Conservation (phyloP, 495 filamentous ascomycete genomes). For the Annulohypoxylon nitens region DNA sequence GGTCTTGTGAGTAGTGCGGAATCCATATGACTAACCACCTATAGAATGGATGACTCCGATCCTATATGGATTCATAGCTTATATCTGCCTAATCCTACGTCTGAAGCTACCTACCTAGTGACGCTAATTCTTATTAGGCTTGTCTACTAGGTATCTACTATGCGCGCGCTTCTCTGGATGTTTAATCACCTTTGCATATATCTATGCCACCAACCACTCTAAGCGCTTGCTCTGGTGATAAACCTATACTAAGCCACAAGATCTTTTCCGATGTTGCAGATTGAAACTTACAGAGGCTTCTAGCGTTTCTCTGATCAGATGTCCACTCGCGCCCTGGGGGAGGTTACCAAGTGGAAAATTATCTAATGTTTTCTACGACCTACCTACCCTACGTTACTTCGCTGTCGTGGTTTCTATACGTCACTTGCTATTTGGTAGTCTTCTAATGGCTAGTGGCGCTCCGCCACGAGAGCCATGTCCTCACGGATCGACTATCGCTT, state of each 20-base stretch:
- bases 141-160: not conserved
- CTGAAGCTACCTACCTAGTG: not conserved
- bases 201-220: not conserved
- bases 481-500: not conserved
- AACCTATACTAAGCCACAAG: not conserved
- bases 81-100: constrained; percentile 1
- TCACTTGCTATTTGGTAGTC: not conserved
- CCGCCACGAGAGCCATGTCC: not conserved
- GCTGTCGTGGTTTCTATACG: not conserved
- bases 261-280: not conserved
- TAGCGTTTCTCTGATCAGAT: not conserved
- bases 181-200: not conserved
- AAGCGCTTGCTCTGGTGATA: not conserved
- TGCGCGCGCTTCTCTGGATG: not conserved
- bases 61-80: not conserved
- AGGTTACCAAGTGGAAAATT: constrained; percentile 24
- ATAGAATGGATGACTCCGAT: not conserved
- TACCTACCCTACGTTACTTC: not conserved
- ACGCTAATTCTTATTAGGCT: not conserved
- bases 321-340: not conserved
- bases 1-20: not conserved
- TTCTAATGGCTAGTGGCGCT: not conserved
- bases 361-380: not conserved
- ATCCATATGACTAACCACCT: not conserved
- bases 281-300: not conserved